Evolutionary conservation across 2,329 filamentous ascomycete species (phyloP).

Genomic region (Botrytis medusae): DNA sequence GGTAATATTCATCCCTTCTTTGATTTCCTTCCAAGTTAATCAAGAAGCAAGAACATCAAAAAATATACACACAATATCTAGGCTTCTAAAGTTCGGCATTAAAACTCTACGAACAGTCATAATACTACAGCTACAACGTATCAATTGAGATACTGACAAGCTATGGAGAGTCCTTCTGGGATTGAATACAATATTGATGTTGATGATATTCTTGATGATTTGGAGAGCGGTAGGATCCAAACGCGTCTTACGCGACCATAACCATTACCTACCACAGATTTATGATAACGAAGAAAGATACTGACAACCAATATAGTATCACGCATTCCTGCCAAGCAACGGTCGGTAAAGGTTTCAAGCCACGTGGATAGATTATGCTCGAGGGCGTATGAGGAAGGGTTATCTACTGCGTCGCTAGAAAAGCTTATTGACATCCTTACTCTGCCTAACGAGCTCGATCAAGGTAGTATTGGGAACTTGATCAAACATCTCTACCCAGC

Average conservation of each 20-base stretch:
- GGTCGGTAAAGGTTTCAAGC: slow-evolving; percentile 60
- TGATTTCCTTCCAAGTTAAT: neutral
- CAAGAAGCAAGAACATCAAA: slow-evolving; percentile 1
- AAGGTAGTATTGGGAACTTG: slow-evolving; percentile 67
- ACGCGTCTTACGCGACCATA: slow-evolving; percentile 23
- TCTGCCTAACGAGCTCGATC: slow-evolving; percentile 68
- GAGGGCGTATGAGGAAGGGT: slow-evolving; percentile 65
- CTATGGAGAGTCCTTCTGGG: slow-evolving; percentile 5
- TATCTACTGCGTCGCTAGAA: slow-evolving; percentile 59
- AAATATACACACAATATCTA: neutral
- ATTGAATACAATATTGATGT: slow-evolving; percentile 25
- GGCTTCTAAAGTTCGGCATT: neutral
- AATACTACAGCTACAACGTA: neutral
- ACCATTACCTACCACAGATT: neutral
- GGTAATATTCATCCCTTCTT: neutral
- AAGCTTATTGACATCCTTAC: slow-evolving; percentile 67
- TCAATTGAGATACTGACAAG: neutral
- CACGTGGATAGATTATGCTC: slow-evolving; percentile 63
- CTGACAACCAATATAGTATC: slow-evolving; percentile 48
- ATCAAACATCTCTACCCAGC: slow-evolving; percentile 75
- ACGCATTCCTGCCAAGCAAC: slow-evolving; percentile 63
- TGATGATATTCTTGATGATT: slow-evolving; percentile 32
- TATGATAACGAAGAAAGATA: neutral
- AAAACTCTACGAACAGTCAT: neutral
- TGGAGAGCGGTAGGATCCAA: slow-evolving; percentile 34